Conservation (phyloP, 2,329 filamentous ascomycete genomes). For the Nothomitra cinnamomea region DNA sequence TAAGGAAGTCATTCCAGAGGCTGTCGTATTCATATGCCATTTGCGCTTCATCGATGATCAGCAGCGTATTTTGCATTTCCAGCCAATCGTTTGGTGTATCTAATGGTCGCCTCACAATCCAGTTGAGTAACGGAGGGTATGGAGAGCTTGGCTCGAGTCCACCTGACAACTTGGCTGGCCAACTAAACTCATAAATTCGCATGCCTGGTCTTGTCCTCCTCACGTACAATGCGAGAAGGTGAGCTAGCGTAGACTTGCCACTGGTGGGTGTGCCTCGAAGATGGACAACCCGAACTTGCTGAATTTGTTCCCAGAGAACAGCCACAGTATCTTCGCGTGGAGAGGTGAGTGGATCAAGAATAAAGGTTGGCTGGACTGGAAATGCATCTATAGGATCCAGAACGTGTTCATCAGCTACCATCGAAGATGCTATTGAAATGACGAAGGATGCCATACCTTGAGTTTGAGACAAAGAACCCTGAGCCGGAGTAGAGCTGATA, state of each 20-base stretch:
- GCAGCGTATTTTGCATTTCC: background rate
- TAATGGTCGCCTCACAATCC: background rate
- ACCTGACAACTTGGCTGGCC: background rate
- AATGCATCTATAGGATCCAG: too few relatives aligned
- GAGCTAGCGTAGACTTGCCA: too few relatives aligned
- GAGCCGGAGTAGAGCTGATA: background rate
- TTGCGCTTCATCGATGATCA: background rate
- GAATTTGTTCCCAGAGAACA: too few relatives aligned
- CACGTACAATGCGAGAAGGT: too few relatives aligned
- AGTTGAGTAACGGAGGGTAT: background rate
- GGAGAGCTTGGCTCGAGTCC: background rate
- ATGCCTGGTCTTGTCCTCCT: too few relatives aligned
- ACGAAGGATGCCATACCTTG: background rate
- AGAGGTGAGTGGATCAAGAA: too few relatives aligned
- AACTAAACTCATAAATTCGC: background rate
- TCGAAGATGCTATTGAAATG: background rate
- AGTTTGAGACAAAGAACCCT: background rate
- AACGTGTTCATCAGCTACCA: background rate
- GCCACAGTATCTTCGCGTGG: too few relatives aligned
- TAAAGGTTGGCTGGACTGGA: too few relatives aligned
- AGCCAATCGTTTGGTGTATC: background rate
- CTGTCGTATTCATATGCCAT: background rate
- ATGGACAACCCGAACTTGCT: too few relatives aligned
- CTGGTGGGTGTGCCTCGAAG: too few relatives aligned
- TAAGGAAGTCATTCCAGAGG: background rate